These are phyloP conservation scores for Citrullus amarus DNA, from an alignment of 306 rosid species.

Conservation along the genomic window DNA sequence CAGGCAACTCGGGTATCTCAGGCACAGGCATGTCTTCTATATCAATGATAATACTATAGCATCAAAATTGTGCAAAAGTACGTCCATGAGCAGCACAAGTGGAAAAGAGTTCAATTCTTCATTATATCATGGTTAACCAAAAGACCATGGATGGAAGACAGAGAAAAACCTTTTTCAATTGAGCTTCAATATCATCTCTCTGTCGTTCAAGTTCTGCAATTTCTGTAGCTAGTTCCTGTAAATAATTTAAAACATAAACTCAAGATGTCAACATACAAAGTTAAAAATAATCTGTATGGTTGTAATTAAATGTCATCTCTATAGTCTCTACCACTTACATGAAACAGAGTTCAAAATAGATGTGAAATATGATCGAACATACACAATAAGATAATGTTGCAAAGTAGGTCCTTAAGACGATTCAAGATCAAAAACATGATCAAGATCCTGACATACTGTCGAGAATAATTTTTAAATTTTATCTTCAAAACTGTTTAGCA, in stretches of 20 bases:
- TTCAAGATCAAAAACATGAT: neutral
- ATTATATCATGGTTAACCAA: neutral
- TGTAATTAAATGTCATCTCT: neutral
- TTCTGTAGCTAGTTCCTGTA: conserved; percentile 66
- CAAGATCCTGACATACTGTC: neutral
- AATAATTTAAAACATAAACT: conserved; percentile 18
- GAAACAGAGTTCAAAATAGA: conserved; percentile 4
- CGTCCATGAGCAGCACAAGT: neutral
- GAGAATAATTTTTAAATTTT: neutral
- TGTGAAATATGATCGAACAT: neutral
- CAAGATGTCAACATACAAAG: conserved; percentile 2
- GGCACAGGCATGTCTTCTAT: neutral
- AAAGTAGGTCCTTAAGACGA: neutral
- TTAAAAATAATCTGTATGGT: neutral
- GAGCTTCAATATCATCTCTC: conserved; percentile 83
- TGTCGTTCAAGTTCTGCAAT: conserved; percentile 67
- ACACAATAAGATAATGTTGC: neutral
- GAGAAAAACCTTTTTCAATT: conserved; percentile 61
- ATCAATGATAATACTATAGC: neutral
- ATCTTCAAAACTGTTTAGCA: neutral
- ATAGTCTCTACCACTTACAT: neutral
- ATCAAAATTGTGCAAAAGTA: neutral
- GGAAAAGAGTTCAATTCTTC: neutral
- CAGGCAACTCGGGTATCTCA: neutral
- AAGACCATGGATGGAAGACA: neutral